Percentiles rank a stretch among this genome's conserved stretches.
Evolutionary conservation across 495 filamentous ascomycete species (phyloP).

Genomic region (Penicillium odoratum): DNA sequence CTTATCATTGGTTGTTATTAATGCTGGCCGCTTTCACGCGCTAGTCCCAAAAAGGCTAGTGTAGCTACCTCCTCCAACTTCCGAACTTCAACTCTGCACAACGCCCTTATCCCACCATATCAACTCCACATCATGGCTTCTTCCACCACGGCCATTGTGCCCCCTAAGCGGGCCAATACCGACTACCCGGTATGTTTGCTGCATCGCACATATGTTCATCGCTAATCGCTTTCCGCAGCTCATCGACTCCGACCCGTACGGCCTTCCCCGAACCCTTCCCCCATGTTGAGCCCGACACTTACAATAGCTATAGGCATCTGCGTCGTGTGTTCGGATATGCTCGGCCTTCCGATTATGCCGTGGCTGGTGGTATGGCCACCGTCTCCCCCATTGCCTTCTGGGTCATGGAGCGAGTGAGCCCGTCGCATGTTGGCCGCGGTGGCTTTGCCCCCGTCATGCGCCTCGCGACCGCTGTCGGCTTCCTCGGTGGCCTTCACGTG

Average conservation of each 20-base stretch:
- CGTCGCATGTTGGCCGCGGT: slow-evolving; percentile 75
- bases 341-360: slow-evolving; percentile 74
- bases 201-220: slow-evolving; percentile 13
- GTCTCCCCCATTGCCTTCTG: slow-evolving; percentile 71
- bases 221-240: slow-evolving; percentile 58
- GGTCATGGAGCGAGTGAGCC: slow-evolving; percentile 76
- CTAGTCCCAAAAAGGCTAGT: slow-evolving; percentile 31
- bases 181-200: slow-evolving; percentile 70
- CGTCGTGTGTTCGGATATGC: slow-evolving; percentile 85
- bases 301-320: slow-evolving; percentile 67
- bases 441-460: slow-evolving; percentile 84
- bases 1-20: slow-evolving; percentile 11
- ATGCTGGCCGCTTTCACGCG: slow-evolving; percentile 13
- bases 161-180: slow-evolving; percentile 71
- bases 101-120: slow-evolving; percentile 16
- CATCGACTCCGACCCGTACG: slow-evolving; percentile 97
- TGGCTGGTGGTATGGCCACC: slow-evolving; percentile 63
- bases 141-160: slow-evolving; percentile 61
- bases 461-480: slow-evolving; percentile 65
- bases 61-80: slow-evolving; percentile 27
- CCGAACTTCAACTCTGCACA: slow-evolving; percentile 29
- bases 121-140: slow-evolving; percentile 54
- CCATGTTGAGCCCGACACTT: slow-evolving; percentile 22
- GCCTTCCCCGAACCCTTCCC: slow-evolving; percentile 18
- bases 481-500: slow-evolving; percentile 72